Conservation (phyloP, 441 rosid genomes). For the Euphorbia schlechtendalii region DNA sequence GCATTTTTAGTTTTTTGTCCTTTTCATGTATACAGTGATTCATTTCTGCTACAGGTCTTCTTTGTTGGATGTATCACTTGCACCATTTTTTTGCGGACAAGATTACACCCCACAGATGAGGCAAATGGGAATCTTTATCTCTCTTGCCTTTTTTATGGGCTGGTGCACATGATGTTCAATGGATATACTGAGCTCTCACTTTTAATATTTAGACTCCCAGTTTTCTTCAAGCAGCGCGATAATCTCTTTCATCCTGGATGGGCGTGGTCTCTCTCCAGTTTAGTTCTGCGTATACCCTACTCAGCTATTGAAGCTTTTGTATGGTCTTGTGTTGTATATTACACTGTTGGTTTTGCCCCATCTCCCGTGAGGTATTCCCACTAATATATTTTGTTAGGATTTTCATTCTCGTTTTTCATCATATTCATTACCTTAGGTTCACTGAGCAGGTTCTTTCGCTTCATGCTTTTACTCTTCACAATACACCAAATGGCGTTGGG, state of each 20-base stretch:
- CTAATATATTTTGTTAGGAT: neutral
- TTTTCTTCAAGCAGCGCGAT: constrained; percentile 87
- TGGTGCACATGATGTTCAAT: constrained; percentile 89
- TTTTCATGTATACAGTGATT: neutral
- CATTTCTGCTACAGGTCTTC: constrained; percentile 46
- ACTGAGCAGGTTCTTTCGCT: constrained; percentile 20
- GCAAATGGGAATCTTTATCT: constrained; percentile 60
- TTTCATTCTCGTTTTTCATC: constrained; percentile 3
- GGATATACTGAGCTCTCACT: constrained; percentile 81
- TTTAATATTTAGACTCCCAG: constrained; percentile 79
- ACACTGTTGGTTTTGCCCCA: constrained; percentile 81
- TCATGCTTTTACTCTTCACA: constrained; percentile 54
- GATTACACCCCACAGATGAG: constrained; percentile 77
- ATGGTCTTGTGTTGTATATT: constrained; percentile 82
- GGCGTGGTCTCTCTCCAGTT: constrained; percentile 80
- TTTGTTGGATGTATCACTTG: constrained; percentile 79
- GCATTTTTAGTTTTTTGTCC: constrained; percentile 2
- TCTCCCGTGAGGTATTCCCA: constrained; percentile 47
- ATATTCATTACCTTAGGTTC: neutral
- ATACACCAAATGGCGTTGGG: constrained; percentile 93
- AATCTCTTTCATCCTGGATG: constrained; percentile 90
- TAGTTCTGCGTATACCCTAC: constrained; percentile 79
- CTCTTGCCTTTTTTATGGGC: constrained; percentile 74
- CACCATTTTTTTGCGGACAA: constrained; percentile 68
- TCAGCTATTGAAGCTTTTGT: constrained; percentile 75